A percentile compares a stretch with the other conserved stretches of the same genome.
Conservation (phyloP, 1,284 basidiomycete genomes). For the Leccinum fallax region DNA sequence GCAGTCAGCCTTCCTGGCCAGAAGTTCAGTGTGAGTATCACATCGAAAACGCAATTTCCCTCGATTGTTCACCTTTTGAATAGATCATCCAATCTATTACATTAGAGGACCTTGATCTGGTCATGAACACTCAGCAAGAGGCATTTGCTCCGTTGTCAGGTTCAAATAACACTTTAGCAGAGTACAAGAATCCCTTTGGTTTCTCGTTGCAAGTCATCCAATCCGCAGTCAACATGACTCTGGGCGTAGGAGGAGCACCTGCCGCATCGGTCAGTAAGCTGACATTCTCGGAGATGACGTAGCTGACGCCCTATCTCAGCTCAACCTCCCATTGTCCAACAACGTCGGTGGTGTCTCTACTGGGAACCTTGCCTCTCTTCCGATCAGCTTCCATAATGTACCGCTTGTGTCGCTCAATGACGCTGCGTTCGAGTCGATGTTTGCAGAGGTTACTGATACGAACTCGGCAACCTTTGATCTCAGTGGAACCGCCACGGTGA, state of each 20-base stretch:
- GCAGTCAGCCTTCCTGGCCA: slow-evolving; percentile 67
- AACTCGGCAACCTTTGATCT: slow-evolving; percentile 51
- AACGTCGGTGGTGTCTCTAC: slow-evolving; percentile 67
- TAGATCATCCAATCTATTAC: slow-evolving; percentile 71
- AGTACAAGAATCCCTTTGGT: slow-evolving; percentile 78
- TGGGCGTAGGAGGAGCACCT: slow-evolving; percentile 51
- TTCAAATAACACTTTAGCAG: slow-evolving; percentile 63
- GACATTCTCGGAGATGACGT: not conserved
- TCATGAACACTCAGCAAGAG: slow-evolving; percentile 53
- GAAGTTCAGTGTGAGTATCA: slow-evolving; percentile 48
- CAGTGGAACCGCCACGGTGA: slow-evolving; percentile 61
- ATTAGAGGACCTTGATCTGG: slow-evolving; percentile 61
- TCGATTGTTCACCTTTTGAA: slow-evolving; percentile 1
- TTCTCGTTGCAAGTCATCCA: slow-evolving; percentile 71
- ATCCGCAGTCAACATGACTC: slow-evolving; percentile 55
- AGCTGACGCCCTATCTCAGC: slow-evolving; percentile 37
- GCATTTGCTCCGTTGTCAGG: slow-evolving; percentile 61
- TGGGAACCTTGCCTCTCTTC: slow-evolving; percentile 61
- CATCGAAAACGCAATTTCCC: not conserved
- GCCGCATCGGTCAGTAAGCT: slow-evolving; percentile 51
- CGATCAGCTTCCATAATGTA: slow-evolving; percentile 58
- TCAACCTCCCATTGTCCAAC: slow-evolving; percentile 54
- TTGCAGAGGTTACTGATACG: slow-evolving; percentile 60
- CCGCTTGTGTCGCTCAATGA: slow-evolving; percentile 59
- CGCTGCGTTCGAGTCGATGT: slow-evolving; percentile 57